These are phyloP conservation scores for Capsella bursapastoris DNA, from an alignment of 345 rosid species.

Conservation along the genomic window DNA sequence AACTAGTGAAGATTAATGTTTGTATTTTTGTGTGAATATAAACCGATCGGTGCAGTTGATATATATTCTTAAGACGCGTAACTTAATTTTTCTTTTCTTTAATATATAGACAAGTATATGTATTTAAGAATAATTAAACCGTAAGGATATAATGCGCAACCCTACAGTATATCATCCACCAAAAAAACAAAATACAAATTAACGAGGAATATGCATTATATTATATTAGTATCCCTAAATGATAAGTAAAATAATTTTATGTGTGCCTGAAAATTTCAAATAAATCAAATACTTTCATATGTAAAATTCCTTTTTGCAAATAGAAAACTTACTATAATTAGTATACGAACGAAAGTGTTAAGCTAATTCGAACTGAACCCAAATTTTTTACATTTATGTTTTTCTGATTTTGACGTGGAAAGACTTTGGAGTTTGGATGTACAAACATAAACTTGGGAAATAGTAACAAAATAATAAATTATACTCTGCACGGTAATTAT, in stretches of 20 bases:
- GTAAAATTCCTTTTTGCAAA: background rate
- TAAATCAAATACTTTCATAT: background rate
- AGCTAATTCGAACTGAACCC: background rate
- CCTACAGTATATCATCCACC: background rate
- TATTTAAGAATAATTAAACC: background rate
- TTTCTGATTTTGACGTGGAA: background rate
- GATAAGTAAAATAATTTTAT: background rate
- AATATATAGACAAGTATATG: background rate
- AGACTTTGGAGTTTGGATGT: background rate
- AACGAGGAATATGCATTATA: background rate
- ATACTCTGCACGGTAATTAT: too few species aligned
- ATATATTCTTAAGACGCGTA: conserved; percentile 12
- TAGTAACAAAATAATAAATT: background rate
- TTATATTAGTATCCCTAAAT: too few species aligned
- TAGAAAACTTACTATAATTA: background rate
- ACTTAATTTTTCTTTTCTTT: background rate
- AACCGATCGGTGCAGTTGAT: background rate
- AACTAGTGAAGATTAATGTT: conserved; percentile 3
- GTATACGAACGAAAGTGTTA: background rate
- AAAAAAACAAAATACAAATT: background rate
- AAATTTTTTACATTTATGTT: background rate
- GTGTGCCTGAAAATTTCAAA: background rate
- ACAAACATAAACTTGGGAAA: background rate
- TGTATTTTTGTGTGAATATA: conserved; percentile 27
- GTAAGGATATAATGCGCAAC: background rate